Conservation (phyloP, 1,284 basidiomycete genomes). For the Pholiota adiposa region DNA sequence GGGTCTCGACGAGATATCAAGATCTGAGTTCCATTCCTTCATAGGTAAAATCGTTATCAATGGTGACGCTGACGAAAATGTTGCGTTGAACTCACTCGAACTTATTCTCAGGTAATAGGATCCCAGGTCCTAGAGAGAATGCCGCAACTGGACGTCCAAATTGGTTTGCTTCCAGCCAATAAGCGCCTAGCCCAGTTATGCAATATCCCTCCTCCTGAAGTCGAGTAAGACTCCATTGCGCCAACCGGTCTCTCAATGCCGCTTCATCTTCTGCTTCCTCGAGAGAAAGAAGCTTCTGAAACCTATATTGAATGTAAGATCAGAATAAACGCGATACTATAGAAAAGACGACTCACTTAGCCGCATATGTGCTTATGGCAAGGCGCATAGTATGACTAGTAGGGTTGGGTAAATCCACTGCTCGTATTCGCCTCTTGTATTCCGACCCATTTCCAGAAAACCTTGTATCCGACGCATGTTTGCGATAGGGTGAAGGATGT, state of each 20-base stretch:
- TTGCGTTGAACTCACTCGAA: slow-evolving; percentile 56
- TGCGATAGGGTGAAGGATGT: slow-evolving; percentile 11
- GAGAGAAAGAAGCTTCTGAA: slow-evolving; percentile 60
- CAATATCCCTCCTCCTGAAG: slow-evolving; percentile 73
- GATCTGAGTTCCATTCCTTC: slow-evolving; percentile 68
- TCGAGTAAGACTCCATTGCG: slow-evolving; percentile 63
- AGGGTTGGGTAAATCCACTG: background rate
- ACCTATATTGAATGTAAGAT: slow-evolving; percentile 45
- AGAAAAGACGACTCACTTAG: slow-evolving; percentile 28
- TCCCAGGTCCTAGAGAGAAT: slow-evolving; percentile 62
- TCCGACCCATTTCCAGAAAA: background rate
- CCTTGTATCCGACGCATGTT: slow-evolving; percentile 4
- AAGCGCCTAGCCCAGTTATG: slow-evolving; percentile 63
- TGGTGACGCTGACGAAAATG: background rate
- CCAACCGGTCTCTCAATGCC: slow-evolving; percentile 61
- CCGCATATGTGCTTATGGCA: slow-evolving; percentile 31
- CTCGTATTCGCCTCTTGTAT: slow-evolving; percentile 6
- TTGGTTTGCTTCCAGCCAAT: slow-evolving; percentile 63
- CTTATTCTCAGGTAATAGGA: slow-evolving; percentile 59
- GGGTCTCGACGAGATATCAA: slow-evolving; percentile 69
- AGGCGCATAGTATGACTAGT: slow-evolving; percentile 20
- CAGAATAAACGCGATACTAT: background rate
- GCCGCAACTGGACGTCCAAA: slow-evolving; percentile 66
- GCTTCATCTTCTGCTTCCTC: slow-evolving; percentile 71
- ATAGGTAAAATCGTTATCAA: background rate